phyloP scores from a whole-genome alignment of 345 rosid genomes.

The Moringa oleifera region DNA sequence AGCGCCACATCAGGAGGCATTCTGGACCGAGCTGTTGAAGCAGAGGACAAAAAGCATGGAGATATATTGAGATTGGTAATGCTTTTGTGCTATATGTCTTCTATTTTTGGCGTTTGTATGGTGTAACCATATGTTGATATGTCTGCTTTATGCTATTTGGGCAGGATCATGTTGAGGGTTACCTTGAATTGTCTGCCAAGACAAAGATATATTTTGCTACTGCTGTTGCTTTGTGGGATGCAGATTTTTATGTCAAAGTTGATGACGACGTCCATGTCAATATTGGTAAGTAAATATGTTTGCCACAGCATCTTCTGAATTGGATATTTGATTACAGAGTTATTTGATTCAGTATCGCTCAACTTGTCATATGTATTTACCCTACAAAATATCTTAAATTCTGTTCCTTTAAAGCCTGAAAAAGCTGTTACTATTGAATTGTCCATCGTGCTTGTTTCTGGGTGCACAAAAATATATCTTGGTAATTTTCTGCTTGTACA shows the following conservation, averaged over 20 bases:
- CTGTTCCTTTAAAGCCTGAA: neutral
- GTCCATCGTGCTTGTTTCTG: too few species aligned
- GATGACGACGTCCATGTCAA: conserved; percentile 99
- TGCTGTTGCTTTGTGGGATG: conserved; percentile 86
- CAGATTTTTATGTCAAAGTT: conserved; percentile 94
- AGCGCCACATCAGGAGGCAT: conserved; percentile 93
- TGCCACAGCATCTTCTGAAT: neutral
- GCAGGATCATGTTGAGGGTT: conserved; percentile 98
- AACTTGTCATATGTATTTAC: neutral
- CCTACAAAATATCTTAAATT: neutral
- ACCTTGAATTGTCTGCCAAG: conserved; percentile 94
- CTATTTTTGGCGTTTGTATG: neutral
- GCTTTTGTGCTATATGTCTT: conserved; percentile 13
- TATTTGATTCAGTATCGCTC: neutral
- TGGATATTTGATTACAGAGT: neutral
- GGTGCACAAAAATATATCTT: too few species aligned
- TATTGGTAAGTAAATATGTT: conserved; percentile 44
- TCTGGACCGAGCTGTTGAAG: conserved; percentile 86
- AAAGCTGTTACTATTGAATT: neutral
- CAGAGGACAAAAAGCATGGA: conserved; percentile 89
- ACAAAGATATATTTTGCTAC: conserved; percentile 91
- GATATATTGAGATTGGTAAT: conserved; percentile 83
- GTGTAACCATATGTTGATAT: neutral
- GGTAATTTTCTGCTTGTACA: conserved; percentile 8
- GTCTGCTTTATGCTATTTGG: conserved; percentile 11